Percentiles rank a stretch among this genome's conserved stretches.
phyloP scores from a whole-genome alignment of 78 protist genomes.

The Dictyostelium brefeldianum region DNA sequence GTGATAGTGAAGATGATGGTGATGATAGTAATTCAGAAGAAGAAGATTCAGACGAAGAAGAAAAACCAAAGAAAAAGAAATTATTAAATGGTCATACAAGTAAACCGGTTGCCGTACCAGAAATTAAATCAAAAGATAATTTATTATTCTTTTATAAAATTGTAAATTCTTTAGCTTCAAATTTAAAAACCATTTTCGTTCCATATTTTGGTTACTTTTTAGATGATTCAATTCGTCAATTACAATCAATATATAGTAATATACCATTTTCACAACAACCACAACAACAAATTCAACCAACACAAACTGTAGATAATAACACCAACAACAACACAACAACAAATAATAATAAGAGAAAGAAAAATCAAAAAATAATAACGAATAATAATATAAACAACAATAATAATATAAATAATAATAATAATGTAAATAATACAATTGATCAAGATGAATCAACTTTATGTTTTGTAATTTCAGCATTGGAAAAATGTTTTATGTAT shows the following conservation, averaged over 20 bases:
- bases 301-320: not conserved
- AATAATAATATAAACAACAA: not conserved
- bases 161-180: constrained; percentile 31
- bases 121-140: constrained; percentile 14
- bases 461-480: constrained; percentile 49
- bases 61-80: constrained; percentile 18
- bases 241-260: constrained; percentile 2
- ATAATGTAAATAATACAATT: not conserved
- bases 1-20: not conserved
- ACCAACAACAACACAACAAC: not conserved
- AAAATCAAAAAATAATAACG: not conserved
- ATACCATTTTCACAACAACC: constrained; percentile 27
- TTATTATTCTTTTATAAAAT: constrained; percentile 51
- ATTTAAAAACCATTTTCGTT: constrained; percentile 62
- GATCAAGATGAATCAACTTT: constrained; percentile 24
- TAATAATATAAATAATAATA: constrained; percentile 6
- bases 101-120: not conserved
- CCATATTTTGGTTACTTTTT: constrained; percentile 60
- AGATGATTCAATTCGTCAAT: constrained; percentile 48
- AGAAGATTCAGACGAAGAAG: not conserved
- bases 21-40: not conserved
- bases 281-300: not conserved
- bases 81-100: not conserved
- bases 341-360: constrained; percentile 26
- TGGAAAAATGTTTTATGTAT: constrained; percentile 62